phyloP scores from a whole-genome alignment of 2,329 filamentous ascomycete genomes.

The Samsoniella hepiali region DNA sequence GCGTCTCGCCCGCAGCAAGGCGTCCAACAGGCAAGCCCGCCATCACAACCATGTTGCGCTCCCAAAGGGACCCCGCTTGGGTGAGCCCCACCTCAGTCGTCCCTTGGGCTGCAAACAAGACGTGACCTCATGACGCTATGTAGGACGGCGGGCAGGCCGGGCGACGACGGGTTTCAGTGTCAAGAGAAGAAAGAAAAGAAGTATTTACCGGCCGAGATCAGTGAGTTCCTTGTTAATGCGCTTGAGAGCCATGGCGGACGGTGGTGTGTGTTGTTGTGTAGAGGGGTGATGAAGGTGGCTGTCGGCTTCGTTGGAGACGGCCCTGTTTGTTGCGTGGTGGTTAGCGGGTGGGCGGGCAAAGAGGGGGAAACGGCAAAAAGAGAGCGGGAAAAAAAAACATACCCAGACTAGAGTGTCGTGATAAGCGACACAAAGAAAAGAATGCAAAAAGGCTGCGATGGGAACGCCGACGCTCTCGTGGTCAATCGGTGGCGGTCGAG shows the following conservation, averaged over 20 bases:
- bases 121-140: slow-evolving; percentile 21
- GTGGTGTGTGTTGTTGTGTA: slow-evolving; percentile 20
- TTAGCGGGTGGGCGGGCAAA: slow-evolving; percentile 3
- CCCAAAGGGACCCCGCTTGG: slow-evolving; percentile 35
- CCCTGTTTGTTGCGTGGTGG: slow-evolving; percentile 12
- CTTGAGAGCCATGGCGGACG: slow-evolving; percentile 75
- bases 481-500: slow-evolving; percentile 7
- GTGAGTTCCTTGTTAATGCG: slow-evolving; percentile 93
- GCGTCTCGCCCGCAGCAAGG: background rate
- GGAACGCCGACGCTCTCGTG: slow-evolving; percentile 9
- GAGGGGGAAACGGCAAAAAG: background rate
- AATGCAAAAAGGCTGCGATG: background rate
- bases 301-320: slow-evolving; percentile 11
- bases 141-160: slow-evolving; percentile 26
- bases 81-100: slow-evolving; percentile 36
- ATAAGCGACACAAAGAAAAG: background rate
- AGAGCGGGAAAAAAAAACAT: background rate
- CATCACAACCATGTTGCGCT: slow-evolving; percentile 14
- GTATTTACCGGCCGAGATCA: slow-evolving; percentile 79
- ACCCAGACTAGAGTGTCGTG: slow-evolving; percentile 5
- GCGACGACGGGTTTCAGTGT: slow-evolving; percentile 21
- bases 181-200: slow-evolving; percentile 18
- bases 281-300: slow-evolving; percentile 7
- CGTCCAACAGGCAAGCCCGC: background rate
- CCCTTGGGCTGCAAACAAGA: slow-evolving; percentile 28